phyloP scores from a whole-genome alignment of 257 asterid genomes.

The Linaria vulgaris region DNA sequence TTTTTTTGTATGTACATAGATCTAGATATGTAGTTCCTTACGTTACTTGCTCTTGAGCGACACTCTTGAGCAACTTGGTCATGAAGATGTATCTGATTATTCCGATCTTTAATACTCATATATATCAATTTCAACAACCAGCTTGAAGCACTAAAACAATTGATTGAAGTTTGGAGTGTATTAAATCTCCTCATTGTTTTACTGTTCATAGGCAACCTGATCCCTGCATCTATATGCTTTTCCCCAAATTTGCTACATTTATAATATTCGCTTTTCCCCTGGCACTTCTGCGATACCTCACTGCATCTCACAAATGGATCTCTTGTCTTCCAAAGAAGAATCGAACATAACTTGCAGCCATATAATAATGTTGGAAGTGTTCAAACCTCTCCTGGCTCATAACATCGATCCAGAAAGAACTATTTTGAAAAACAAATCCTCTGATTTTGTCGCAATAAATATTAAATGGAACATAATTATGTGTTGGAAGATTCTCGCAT shows the following conservation, averaged over 20 bases:
- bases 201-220: no score
- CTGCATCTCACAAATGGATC: background rate
- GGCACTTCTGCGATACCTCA: no score
- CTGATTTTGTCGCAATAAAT: background rate
- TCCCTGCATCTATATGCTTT: slow-evolving; percentile 2
- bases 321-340: slow-evolving; percentile 5
- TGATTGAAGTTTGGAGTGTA: background rate
- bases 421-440: no score
- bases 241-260: no score
- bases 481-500: background rate
- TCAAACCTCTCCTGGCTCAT: background rate
- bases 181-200: background rate
- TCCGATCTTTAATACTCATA: background rate
- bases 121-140: background rate
- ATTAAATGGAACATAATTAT: background rate
- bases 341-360: slow-evolving; percentile 9
- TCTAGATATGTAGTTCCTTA: background rate
- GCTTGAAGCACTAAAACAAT: slow-evolving; percentile 9
- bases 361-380: background rate
- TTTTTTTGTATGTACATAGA: slow-evolving; percentile 9
- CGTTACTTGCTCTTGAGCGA: slow-evolving; percentile 7
- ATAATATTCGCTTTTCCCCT: no score
- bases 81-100: background rate
- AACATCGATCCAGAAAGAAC: no score
- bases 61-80: no score